These are phyloP conservation scores for Sporothrix globosa DNA, from an alignment of 2,329 filamentous ascomycete genomes.

Conservation along the genomic window DNA sequence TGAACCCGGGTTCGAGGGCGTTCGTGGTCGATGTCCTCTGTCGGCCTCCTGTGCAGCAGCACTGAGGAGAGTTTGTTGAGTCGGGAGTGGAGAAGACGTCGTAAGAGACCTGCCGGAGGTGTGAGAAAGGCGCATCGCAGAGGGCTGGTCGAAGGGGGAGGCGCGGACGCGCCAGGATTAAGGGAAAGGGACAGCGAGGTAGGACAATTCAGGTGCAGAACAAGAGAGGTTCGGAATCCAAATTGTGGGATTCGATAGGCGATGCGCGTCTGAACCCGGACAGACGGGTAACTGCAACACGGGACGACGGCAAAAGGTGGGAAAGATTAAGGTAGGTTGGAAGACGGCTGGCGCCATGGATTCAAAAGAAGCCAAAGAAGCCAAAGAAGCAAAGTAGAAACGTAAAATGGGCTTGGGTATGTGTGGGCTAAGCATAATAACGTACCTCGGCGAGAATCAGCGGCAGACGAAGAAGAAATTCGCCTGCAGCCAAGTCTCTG, in stretches of 20 bases:
- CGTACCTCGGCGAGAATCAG: conserved; percentile 37
- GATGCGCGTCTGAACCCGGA: conserved; percentile 25
- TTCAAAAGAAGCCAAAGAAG: not conserved
- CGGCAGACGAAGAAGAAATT: conserved; percentile 35
- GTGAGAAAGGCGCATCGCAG: conserved; percentile 30
- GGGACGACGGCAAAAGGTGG: conserved; percentile 23
- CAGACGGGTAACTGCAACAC: conserved; percentile 19
- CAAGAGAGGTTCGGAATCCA: not conserved
- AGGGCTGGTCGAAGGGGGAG: not conserved
- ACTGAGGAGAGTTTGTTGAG: conserved; percentile 59
- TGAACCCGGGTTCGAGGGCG: conserved; percentile 51
- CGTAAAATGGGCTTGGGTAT: not conserved
- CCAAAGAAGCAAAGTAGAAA: not conserved
- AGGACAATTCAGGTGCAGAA: not conserved
- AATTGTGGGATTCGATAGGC: not conserved
- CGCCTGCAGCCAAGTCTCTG: conserved; percentile 36
- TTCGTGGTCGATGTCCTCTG: conserved; percentile 45
- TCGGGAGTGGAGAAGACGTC: conserved; percentile 59
- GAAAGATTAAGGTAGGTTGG: not conserved
- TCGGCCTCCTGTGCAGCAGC: conserved; percentile 63
- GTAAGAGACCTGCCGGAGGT: conserved; percentile 45
- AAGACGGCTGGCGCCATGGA: not conserved
- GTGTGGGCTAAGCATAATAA: not conserved
- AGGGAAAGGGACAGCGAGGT: not conserved
- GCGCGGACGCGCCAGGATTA: not conserved